Evolutionary conservation across 2,329 filamentous ascomycete species (phyloP).

Genomic region (Apiospora marii): DNA sequence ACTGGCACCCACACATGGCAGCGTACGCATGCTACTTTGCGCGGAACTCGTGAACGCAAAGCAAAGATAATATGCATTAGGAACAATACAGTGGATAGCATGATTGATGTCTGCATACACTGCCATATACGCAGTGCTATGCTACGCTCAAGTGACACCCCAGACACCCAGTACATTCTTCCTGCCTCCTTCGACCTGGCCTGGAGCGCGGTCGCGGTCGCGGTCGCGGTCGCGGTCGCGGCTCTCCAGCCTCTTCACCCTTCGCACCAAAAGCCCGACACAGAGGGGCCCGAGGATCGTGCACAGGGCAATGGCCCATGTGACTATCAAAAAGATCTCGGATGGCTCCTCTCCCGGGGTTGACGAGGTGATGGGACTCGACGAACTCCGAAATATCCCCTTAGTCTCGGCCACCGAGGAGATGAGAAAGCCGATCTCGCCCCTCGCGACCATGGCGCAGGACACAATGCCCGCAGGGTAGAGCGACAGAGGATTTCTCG

Average conservation of each 20-base stretch:
- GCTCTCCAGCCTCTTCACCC: conserved; percentile 48
- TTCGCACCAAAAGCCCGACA: conserved; percentile 55
- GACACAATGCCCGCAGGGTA: conserved; percentile 74
- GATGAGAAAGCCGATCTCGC: conserved; percentile 82
- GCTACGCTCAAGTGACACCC: conserved; percentile 30
- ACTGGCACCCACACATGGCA: neutral
- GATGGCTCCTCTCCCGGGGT: conserved; percentile 35
- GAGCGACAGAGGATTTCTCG: conserved; percentile 60
- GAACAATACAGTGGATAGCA: too few relatives aligned
- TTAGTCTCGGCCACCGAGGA: conserved; percentile 69
- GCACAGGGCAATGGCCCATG: conserved; percentile 64
- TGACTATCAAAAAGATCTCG: conserved; percentile 59
- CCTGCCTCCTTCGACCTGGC: conserved; percentile 24
- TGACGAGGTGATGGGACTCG: conserved; percentile 26
- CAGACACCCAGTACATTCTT: conserved; percentile 40
- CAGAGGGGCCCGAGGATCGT: conserved; percentile 59
- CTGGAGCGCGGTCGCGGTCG: conserved; percentile 18
- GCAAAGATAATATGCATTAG: too few relatives aligned
- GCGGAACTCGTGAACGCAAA: too few relatives aligned
- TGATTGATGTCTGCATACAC: too few relatives aligned
- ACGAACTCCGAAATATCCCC: conserved; percentile 47
- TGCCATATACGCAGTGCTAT: too few relatives aligned
- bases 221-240: conserved; percentile 15
- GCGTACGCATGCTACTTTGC: neutral
- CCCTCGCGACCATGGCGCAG: conserved; percentile 75